Percentiles rank a stretch among this genome's conserved stretches.
Evolutionary conservation across 345 rosid genomes (phyloP).

Genomic region (Trapa incisa): DNA sequence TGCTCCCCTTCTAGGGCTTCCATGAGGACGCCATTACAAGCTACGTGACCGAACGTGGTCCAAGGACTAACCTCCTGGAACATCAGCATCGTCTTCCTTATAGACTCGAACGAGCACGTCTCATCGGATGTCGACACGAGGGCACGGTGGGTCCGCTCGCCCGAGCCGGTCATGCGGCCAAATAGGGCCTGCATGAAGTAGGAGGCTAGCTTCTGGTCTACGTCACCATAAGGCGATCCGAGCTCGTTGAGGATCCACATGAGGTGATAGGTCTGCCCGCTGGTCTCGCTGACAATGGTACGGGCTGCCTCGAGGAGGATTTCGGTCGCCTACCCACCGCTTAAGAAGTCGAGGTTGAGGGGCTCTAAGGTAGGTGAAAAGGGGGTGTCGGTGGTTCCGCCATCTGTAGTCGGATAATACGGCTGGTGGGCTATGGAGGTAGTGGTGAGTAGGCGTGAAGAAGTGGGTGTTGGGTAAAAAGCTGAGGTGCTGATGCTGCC

Average conservation of each 20-base stretch:
- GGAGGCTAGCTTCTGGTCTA: constrained; percentile 65
- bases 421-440: constrained; percentile 13
- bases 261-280: constrained; percentile 55
- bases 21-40: constrained; percentile 80
- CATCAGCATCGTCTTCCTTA: constrained; percentile 60
- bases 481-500: constrained; percentile 1
- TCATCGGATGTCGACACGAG: constrained; percentile 56
- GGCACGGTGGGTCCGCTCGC: constrained; percentile 50
- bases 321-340: constrained; percentile 51
- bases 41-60: constrained; percentile 93
- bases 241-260: constrained; percentile 94
- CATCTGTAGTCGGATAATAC: constrained; percentile 13
- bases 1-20: constrained; percentile 80
- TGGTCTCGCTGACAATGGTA: constrained; percentile 48
- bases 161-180: constrained; percentile 74
- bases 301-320: constrained; percentile 61
- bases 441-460: constrained; percentile 7
- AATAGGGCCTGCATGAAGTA: constrained; percentile 87
- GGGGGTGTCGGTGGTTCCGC: too few species aligned
- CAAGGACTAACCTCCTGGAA: constrained; percentile 96
- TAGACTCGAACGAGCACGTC: constrained; percentile 66
- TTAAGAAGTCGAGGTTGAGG: constrained; percentile 51
- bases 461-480: too few species aligned
- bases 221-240: constrained; percentile 78
- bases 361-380: constrained; percentile 3